Evolutionary conservation across 495 filamentous ascomycete genomes (phyloP).

Genomic region (Ascodesmis nigricans): DNA sequence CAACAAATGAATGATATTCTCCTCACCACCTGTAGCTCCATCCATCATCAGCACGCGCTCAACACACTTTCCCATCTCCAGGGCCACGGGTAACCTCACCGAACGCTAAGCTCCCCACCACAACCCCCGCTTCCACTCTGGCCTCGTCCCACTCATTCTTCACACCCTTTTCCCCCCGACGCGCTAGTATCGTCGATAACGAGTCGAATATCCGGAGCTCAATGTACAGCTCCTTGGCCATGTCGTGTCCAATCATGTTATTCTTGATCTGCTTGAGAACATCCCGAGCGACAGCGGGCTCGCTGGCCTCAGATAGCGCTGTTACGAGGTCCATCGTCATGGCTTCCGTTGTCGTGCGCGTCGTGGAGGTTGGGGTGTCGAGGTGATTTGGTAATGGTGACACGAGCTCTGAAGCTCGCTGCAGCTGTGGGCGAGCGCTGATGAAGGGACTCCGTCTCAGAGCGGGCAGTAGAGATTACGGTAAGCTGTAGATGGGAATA

Average conservation of each 20-base stretch:
- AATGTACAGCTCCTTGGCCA: slow-evolving; percentile 62
- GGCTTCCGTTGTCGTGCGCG: slow-evolving; percentile 20
- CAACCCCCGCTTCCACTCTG: slow-evolving; percentile 54
- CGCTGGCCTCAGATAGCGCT: slow-evolving; percentile 33
- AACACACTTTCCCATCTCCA: too few species aligned
- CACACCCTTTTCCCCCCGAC: slow-evolving; percentile 10
- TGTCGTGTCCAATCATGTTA: slow-evolving; percentile 68
- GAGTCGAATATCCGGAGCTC: slow-evolving; percentile 42
- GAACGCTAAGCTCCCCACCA: slow-evolving; percentile 63
- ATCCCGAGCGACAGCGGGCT: slow-evolving; percentile 36
- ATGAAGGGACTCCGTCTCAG: too few species aligned
- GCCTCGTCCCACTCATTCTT: slow-evolving; percentile 35
- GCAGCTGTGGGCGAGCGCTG: too few species aligned
- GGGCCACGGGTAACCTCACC: slow-evolving; percentile 38
- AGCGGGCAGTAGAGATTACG: too few species aligned
- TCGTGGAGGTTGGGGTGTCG: slow-evolving; percentile 16
- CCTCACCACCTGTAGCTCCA: slow-evolving; percentile 50
- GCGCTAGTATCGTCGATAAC: slow-evolving; percentile 38
- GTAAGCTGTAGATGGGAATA: too few species aligned
- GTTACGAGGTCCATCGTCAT: slow-evolving; percentile 30
- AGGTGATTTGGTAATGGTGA: too few species aligned
- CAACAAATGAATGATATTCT: slow-evolving; percentile 54
- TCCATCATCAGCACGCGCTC: too few species aligned
- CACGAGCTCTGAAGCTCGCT: too few species aligned
- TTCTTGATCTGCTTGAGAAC: slow-evolving; percentile 61